These are phyloP conservation scores for Phytopythium litorale DNA, from an alignment of 352 stramenopile species.

Conservation along the genomic window DNA sequence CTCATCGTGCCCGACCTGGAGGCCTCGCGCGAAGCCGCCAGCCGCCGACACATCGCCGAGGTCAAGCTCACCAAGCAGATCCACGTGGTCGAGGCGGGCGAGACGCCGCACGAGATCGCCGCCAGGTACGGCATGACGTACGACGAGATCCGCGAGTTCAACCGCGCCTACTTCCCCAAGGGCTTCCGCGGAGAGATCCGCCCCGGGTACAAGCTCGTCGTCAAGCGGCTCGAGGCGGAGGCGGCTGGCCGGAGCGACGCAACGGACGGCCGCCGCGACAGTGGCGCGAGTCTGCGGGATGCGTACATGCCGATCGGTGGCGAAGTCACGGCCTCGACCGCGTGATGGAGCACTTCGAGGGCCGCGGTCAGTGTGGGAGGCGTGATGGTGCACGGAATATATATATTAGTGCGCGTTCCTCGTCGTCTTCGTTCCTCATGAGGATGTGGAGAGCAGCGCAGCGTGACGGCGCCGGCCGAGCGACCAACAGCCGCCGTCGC, in stretches of 20 bases:
- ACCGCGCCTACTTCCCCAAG: slow-evolving; percentile 85
- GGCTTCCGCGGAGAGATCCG: slow-evolving; percentile 79
- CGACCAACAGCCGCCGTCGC: background rate
- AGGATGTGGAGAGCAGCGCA: background rate
- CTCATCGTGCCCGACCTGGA: slow-evolving; percentile 77
- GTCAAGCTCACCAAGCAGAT: slow-evolving; percentile 87
- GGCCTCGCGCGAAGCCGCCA: slow-evolving; percentile 43
- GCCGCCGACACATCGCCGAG: slow-evolving; percentile 67
- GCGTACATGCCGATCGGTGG: slow-evolving; percentile 9
- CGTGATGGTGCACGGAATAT: background rate
- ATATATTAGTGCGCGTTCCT: slow-evolving; percentile 1
- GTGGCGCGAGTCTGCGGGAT: slow-evolving; percentile 14
- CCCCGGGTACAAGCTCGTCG: slow-evolving; percentile 75
- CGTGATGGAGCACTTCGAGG: slow-evolving; percentile 14
- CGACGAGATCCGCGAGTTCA: slow-evolving; percentile 82
- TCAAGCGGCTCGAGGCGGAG: slow-evolving; percentile 43
- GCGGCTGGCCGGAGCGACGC: slow-evolving; percentile 11
- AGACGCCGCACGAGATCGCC: slow-evolving; percentile 67
- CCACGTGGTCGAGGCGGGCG: slow-evolving; percentile 64
- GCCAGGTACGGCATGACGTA: slow-evolving; percentile 74
- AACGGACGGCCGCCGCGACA: slow-evolving; percentile 21
- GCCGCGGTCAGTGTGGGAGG: background rate
- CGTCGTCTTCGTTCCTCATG: background rate
- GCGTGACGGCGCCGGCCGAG: background rate
- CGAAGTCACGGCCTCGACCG: slow-evolving; percentile 11